Percentiles rank a stretch among this genome's conserved stretches.
phyloP scores from a whole-genome alignment of 2,329 filamentous ascomycete species.

The Venturia oleaginea region DNA sequence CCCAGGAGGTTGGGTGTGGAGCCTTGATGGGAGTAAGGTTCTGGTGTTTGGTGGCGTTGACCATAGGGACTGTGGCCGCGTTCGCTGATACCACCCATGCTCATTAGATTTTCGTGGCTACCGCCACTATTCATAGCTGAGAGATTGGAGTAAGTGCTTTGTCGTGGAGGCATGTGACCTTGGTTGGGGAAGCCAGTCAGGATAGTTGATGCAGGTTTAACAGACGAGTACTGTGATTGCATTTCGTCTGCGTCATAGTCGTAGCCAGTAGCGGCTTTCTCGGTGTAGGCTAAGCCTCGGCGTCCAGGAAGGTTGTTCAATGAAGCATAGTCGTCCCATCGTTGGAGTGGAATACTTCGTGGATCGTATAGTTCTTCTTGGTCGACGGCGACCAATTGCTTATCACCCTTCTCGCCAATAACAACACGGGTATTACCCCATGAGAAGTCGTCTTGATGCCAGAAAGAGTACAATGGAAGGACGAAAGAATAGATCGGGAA shows the following conservation, averaged over 20 bases:
- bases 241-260: constrained; percentile 45
- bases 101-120: constrained; percentile 45
- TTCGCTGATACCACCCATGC: constrained; percentile 39
- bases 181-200: constrained; percentile 69
- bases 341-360: constrained; percentile 82
- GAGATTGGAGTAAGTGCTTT: constrained; percentile 62
- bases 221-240: constrained; percentile 88
- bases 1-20: constrained; percentile 32
- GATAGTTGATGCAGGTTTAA: constrained; percentile 76
- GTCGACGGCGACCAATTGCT: constrained; percentile 76
- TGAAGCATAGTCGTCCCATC: constrained; percentile 93
- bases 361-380: constrained; percentile 84
- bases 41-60: constrained; percentile 20
- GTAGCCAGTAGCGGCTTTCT: constrained; percentile 41
- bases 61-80: constrained; percentile 26
- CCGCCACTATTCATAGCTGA: constrained; percentile 21
- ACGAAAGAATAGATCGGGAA: constrained; percentile 90
- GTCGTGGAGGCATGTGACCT: constrained; percentile 61
- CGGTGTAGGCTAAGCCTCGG: constrained; percentile 55
- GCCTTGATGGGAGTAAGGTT: constrained; percentile 31
- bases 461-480: constrained; percentile 94
- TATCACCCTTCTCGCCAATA: constrained; percentile 84
- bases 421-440: constrained; percentile 99
- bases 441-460: constrained; percentile 98
- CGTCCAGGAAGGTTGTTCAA: constrained; percentile 84